Percentiles rank a stretch among this genome's conserved stretches.
These are phyloP conservation scores for Quercus ilex DNA, from an alignment of 306 rosid species.

Conservation along the genomic window DNA sequence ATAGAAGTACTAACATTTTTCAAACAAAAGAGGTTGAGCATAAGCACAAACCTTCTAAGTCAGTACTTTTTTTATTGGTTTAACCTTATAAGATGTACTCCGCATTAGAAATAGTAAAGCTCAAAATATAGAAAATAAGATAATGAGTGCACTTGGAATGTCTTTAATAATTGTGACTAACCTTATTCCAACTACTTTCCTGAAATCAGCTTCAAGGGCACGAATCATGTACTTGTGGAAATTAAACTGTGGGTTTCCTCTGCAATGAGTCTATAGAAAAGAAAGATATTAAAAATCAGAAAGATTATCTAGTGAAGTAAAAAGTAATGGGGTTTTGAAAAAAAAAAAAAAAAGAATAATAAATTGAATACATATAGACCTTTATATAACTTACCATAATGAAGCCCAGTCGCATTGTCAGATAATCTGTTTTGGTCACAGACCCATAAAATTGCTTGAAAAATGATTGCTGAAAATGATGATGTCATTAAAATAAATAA, in stretches of 20 bases:
- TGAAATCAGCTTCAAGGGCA: constrained; percentile 34
- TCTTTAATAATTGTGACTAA: background rate
- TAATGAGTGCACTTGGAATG: background rate
- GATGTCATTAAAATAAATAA: background rate
- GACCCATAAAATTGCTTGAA: constrained; percentile 37
- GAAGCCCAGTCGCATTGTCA: constrained; percentile 33
- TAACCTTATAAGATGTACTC: background rate
- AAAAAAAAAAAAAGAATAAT: too few species aligned
- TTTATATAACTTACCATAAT: constrained; percentile 16
- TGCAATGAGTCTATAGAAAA: constrained; percentile 28
- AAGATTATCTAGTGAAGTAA: background rate
- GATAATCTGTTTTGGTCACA: constrained; percentile 33
- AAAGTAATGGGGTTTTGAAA: background rate
- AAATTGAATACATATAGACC: background rate
- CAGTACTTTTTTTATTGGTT: background rate
- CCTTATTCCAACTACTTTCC: constrained; percentile 40
- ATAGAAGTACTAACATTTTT: background rate
- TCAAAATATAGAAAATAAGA: background rate
- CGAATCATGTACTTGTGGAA: constrained; percentile 41
- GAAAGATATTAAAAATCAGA: background rate
- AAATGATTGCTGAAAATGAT: constrained; percentile 21
- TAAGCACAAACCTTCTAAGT: too few species aligned
- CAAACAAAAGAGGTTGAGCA: background rate
- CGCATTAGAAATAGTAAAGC: background rate
- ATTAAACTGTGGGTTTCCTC: constrained; percentile 25